Conservation (phyloP, 352 stramenopile species). For the Phytophthora megakarya region DNA sequence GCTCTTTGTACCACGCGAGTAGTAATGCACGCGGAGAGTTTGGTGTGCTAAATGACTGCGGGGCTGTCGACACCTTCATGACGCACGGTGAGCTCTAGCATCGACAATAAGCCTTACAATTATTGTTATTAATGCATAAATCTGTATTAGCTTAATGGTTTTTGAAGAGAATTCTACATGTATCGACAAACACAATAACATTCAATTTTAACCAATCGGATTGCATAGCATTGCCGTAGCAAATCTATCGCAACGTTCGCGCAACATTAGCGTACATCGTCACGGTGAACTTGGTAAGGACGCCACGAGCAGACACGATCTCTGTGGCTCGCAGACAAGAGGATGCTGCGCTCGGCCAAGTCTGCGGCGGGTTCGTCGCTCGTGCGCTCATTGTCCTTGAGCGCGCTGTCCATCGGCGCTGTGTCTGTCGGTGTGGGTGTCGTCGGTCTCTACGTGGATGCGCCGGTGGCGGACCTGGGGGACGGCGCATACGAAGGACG, state of each 20-base stretch:
- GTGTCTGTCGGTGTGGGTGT: conserved; percentile 45
- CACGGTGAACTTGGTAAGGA: no score
- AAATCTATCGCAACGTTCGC: no score
- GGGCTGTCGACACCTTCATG: conserved; percentile 65
- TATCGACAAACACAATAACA: no score
- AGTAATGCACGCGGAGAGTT: conserved; percentile 59
- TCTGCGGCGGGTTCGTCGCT: conserved; percentile 20
- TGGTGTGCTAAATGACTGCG: conserved; percentile 65
- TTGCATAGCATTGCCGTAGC: no score
- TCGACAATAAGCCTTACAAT: no score
- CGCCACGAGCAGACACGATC: no score
- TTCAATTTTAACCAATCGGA: no score
- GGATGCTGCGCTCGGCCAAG: conserved; percentile 26
- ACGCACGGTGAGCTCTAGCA: conserved; percentile 56
- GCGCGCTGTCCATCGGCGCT: conserved; percentile 25
- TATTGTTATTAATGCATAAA: no score
- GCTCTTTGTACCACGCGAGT: conserved; percentile 57
- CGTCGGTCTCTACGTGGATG: conserved; percentile 62
- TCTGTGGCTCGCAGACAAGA: no score
- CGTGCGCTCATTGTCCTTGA: conserved; percentile 26
- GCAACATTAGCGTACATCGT: no score
- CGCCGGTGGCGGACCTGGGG: conserved; percentile 54
- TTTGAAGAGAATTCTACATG: no score
- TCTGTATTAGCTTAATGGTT: no score
- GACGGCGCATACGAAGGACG: conserved; percentile 55